phyloP scores from a whole-genome alignment of 768 basidiomycete species.

The Termitomyces sp. region DNA sequence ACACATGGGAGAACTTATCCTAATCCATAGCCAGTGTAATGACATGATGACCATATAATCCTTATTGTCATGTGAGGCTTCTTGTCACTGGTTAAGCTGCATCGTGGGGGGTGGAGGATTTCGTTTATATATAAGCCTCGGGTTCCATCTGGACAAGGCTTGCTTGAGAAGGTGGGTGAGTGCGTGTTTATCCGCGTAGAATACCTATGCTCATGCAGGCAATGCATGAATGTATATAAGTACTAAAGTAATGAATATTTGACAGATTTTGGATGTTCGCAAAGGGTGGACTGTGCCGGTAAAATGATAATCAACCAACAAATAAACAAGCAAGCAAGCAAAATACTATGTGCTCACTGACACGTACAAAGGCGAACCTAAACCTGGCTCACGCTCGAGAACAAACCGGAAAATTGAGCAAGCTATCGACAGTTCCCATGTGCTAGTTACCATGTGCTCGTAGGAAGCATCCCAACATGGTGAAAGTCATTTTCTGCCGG shows the following conservation, averaged over 20 bases:
- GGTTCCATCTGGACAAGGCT: background rate
- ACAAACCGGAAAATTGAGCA: background rate
- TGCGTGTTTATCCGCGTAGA: background rate
- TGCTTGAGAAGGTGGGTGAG: background rate
- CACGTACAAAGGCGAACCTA: background rate
- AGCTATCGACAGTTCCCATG: background rate
- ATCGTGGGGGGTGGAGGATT: background rate
- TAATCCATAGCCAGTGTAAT: background rate
- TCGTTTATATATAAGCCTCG: background rate
- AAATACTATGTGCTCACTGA: background rate
- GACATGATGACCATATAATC: background rate
- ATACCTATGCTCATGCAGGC: background rate
- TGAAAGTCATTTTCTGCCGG: background rate
- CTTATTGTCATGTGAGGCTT: background rate
- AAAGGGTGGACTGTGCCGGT: no score
- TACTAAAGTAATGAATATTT: background rate
- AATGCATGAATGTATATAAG: background rate
- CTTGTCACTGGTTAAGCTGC: background rate
- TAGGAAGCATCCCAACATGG: background rate
- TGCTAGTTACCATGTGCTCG: no score
- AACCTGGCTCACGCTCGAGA: background rate
- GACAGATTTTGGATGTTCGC: background rate
- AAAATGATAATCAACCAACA: no score
- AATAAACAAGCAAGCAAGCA: background rate
- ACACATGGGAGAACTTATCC: background rate